Evolutionary conservation across 2,329 filamentous ascomycete genomes (phyloP), one percentile per base, ranked within the genome.

Genomic region (Penicillium sp.): DNA sequence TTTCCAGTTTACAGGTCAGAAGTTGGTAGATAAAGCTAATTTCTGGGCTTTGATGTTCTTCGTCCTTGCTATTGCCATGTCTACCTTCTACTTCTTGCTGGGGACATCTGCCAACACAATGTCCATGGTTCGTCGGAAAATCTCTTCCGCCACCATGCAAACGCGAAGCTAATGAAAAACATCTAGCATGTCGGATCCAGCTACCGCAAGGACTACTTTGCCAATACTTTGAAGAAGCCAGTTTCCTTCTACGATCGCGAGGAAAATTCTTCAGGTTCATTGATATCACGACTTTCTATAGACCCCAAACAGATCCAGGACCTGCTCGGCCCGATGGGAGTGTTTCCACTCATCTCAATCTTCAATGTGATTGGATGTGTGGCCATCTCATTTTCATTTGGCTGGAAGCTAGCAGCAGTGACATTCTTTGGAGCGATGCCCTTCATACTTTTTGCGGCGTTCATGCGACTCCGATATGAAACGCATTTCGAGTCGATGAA

Each of bases 381-480:
- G 13, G 75, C 81, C 41, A 87, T 92, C 48, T 80, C 87, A 1
- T 91, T 90, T 63, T 77, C 81, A 4, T 90, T 88, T 67, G 87
- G 87, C 1, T 92, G 89, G 89, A 92, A 91, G 68, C 77, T 93
- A 8, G 84, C 86, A 0, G 73, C 91, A 0, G 85, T 92, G 0
- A 81, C 83, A 0, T 75, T 85, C 8, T 88, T 84, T 61, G 83
- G 88, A 1, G 75, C 77, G 0, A 67, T 83, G 50, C 82, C 82
- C 1, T 69, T 80, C 7, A 77, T 83, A 3, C 70, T 83, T 7
- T 59, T 69, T 4, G 77, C 79, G 10, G 78, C 77, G 3, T 83
- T 77, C 56, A 70, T 79, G 57, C 76, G 82, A 11, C 71, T 85
- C 41, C 76, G 86, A 54, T 89, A 90, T 58, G 87, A 88, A 60